These are phyloP conservation scores for Ceratocystis cacaofunesta DNA, from an alignment of 2,329 filamentous ascomycete genomes.

Conservation along the genomic window DNA sequence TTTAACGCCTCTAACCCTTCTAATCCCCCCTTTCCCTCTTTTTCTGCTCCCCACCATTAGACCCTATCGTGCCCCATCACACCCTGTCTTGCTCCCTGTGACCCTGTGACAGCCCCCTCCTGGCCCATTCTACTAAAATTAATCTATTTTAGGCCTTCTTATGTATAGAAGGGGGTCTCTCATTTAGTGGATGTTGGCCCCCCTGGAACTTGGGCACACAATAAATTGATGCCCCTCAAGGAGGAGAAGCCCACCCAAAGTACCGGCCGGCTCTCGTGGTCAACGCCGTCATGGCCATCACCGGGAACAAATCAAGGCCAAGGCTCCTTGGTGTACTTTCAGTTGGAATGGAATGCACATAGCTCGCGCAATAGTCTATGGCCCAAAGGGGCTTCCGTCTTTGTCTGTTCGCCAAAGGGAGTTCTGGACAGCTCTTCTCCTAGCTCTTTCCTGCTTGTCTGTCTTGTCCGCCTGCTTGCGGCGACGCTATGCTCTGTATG, in stretches of 20 bases:
- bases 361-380: not conserved
- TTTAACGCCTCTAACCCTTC: not conserved
- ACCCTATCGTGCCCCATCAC: no score
- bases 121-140: not conserved
- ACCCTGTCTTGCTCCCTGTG: no score
- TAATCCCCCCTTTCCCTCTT: not conserved
- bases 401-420: not conserved
- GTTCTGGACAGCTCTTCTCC: not conserved
- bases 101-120: not conserved
- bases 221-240: slow-evolving; percentile 5
- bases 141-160: not conserved
- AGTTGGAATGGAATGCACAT: not conserved
- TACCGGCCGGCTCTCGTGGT: not conserved
- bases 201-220: slow-evolving; percentile 5
- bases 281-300: not conserved
- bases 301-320: no score
- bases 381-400: not conserved
- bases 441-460: not conserved
- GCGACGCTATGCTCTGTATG: not conserved
- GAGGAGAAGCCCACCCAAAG: not conserved
- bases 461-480: not conserved
- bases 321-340: not conserved
- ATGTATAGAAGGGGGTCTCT: not conserved
- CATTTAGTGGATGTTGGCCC: not conserved
- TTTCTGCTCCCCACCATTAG: not conserved